Evolutionary conservation across 345 rosid species (phyloP), one percentile per base, ranked within the genome.

Genomic region (Eucalyptus paniculata): DNA sequence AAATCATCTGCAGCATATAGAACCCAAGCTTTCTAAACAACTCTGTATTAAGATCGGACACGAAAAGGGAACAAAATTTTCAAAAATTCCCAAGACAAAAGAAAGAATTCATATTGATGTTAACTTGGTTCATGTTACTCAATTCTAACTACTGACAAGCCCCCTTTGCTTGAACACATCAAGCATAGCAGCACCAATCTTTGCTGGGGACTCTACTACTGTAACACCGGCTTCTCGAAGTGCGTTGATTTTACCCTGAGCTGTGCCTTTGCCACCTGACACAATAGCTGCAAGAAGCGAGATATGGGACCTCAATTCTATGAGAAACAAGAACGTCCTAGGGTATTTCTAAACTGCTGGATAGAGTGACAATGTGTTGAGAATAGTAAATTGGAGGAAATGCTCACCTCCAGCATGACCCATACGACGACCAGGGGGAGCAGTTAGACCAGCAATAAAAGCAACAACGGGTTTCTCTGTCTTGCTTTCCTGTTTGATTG

Each of bases 381-480:
- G 89, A 65, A 2, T 54, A 58, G 47, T 77, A 77, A 77, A 40
- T 77, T 77, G 45, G 83, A 86, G n/a, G 42, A 40, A 42, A 90
- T 53, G 65, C 26, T 56, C 51, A 97, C 99, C 99, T 94, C 99
- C 99, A 23, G 99, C 99, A 88, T 98, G 99, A 87, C 99, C 99
- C 99, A 98, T 98, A 40, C 99, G 96, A 69, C 99, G 99, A 49
- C 99, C 98, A 7, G 99, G 99, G 87, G 99, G 98, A 65, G 99
- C 99, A 88, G 99, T 97, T 23, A 96, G 96, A 92, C 99, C 99
- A 90, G 99, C 99, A 90, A 98, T 98, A 91, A 98, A 98, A 44
- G 98, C 99, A 93, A 97, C 98, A 47, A 98, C 93, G 82, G 99
- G 98, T 93, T 98, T 98, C 69, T 97, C 95, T 88, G 99, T 97